Evolutionary conservation across 2,329 filamentous ascomycete genomes (phyloP).

Genomic region (Calonectria pseudoreteaudii): DNA sequence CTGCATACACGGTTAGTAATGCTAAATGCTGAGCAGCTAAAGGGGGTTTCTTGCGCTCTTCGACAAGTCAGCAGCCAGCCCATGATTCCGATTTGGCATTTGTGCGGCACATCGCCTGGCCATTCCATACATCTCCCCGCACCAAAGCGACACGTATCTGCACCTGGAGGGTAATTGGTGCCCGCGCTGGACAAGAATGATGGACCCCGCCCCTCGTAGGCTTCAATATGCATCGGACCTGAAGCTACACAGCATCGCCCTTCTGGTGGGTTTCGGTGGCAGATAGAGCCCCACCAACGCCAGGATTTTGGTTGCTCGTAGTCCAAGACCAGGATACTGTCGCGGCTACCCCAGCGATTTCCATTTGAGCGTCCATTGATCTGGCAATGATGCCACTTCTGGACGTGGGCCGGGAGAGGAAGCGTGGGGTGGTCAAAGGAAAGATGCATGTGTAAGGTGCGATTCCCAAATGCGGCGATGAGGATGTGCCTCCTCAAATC

Average conservation of each 20-base stretch:
- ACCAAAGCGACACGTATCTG: not conserved
- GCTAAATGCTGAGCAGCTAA: too few species aligned
- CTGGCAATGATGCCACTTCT: not conserved
- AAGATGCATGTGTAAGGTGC: not conserved
- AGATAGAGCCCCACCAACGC: not conserved
- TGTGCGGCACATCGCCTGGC: not conserved
- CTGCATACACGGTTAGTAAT: too few species aligned
- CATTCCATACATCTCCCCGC: not conserved
- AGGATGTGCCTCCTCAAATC: not conserved
- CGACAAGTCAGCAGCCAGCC: not conserved
- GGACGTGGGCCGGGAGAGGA: not conserved
- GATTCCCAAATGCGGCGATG: not conserved
- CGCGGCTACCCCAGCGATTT: not conserved
- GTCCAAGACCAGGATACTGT: not conserved
- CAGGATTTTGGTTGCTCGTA: not conserved
- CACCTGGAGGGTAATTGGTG: too few species aligned
- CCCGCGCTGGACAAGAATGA: too few species aligned
- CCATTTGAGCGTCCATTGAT: too few species aligned
- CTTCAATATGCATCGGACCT: not conserved
- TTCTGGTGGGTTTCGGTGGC: not conserved
- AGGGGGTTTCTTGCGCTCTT: not conserved
- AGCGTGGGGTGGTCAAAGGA: not conserved
- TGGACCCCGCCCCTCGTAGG: too few species aligned
- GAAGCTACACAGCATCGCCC: not conserved
- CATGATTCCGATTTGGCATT: not conserved